phyloP scores from a whole-genome alignment of 2,329 filamentous ascomycete species.

The Didymella keratinophila region DNA sequence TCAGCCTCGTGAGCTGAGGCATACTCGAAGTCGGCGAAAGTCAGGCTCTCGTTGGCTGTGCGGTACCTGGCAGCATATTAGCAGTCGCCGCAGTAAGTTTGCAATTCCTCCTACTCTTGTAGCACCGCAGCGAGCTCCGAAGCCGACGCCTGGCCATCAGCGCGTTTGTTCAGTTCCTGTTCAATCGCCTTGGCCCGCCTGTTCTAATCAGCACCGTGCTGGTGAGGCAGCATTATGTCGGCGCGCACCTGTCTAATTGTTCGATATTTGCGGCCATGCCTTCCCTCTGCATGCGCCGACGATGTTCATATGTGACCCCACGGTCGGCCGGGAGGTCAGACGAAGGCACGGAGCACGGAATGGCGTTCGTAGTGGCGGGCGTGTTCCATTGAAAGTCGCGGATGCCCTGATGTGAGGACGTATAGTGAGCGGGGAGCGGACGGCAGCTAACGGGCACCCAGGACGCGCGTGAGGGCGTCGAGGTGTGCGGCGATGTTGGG shows the following conservation, averaged over 20 bases:
- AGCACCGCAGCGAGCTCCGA: conserved; percentile 57
- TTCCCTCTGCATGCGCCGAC: conserved; percentile 30
- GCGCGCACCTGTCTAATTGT: conserved; percentile 61
- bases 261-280: conserved; percentile 58
- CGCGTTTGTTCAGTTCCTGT: conserved; percentile 59
- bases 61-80: conserved; percentile 65
- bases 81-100: conserved; percentile 20
- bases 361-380: conserved; percentile 56
- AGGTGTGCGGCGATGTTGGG: conserved; percentile 14
- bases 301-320: conserved; percentile 55
- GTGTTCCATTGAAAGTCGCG: conserved; percentile 65
- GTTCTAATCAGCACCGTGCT: conserved; percentile 33
- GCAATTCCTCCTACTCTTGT: conserved; percentile 38
- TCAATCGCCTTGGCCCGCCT: conserved; percentile 58
- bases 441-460: conserved; percentile 37
- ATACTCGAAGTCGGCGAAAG: conserved; percentile 75
- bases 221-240: background rate
- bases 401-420: conserved; percentile 46
- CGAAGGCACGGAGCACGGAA: conserved; percentile 60
- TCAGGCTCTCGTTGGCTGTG: conserved; percentile 72
- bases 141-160: conserved; percentile 59
- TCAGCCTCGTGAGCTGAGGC: conserved; percentile 72
- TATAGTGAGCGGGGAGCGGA: conserved; percentile 35
- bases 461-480: conserved; percentile 32
- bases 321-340: conserved; percentile 65